Percentiles rank a stretch among this genome's conserved stretches.
Evolutionary conservation across 768 basidiomycete genomes (phyloP).

Genomic region (Suillus sp.): DNA sequence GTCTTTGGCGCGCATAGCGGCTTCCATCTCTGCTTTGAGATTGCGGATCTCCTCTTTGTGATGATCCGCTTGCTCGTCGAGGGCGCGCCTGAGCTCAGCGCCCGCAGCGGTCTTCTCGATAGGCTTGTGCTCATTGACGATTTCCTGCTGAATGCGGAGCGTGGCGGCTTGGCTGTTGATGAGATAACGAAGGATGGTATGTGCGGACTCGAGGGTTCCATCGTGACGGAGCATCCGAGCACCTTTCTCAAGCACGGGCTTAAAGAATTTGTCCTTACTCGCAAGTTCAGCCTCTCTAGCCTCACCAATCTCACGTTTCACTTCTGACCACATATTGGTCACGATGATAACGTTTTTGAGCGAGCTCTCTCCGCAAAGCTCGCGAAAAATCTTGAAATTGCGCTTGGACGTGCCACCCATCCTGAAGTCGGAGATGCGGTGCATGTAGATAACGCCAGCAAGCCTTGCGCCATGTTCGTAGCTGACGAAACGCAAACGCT

Average conservation of each 20-base stretch:
- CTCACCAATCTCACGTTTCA: constrained; percentile 40
- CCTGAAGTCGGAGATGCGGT: constrained; percentile 53
- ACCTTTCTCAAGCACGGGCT: constrained; percentile 51
- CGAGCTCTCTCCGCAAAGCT: constrained; percentile 52
- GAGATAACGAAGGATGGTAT: constrained; percentile 44
- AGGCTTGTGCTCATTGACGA: constrained; percentile 50
- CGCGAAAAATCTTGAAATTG: constrained; percentile 53
- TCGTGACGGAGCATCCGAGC: constrained; percentile 46
- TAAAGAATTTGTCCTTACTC: constrained; percentile 48
- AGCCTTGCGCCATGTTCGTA: constrained; percentile 42
- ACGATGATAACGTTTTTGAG: constrained; percentile 54
- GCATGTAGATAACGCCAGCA: constrained; percentile 58
- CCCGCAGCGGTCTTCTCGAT: constrained; percentile 57
- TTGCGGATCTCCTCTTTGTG: constrained; percentile 50
- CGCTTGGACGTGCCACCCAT: constrained; percentile 53
- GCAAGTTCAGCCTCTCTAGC: constrained; percentile 49
- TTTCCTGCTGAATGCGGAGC: constrained; percentile 56
- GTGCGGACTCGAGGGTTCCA: constrained; percentile 43
- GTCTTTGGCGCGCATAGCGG: constrained; percentile 46
- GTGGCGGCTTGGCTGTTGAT: constrained; percentile 42
- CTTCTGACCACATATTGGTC: constrained; percentile 56
- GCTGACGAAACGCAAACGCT: constrained; percentile 15
- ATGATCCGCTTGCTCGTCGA: constrained; percentile 47
- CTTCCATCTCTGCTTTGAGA: constrained; percentile 49
- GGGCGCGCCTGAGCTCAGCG: constrained; percentile 50